Evolutionary conservation across 2,329 filamentous ascomycete genomes (phyloP), one percentile per base, ranked within the genome.

Genomic region (Sporothrix dimorphospora): DNA sequence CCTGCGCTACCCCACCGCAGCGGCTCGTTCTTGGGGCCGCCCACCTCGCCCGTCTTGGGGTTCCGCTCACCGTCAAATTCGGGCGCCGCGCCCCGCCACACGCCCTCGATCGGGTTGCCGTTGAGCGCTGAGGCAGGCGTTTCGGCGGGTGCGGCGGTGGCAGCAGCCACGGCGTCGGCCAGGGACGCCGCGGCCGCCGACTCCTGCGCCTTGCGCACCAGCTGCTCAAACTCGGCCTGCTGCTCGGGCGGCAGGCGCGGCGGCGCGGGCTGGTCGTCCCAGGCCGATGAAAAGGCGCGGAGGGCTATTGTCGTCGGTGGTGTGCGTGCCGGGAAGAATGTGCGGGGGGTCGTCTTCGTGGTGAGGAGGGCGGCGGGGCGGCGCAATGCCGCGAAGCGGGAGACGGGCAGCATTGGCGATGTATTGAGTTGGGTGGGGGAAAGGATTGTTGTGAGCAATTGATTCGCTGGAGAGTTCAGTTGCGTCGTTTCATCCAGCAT

Each of bases 1-100:
- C 93, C 91, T 0, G 78, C 80, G 21, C 86, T 84, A 0, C 94
- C 94, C 95, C 95, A 98, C 77, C 94, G 85, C 79, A 98, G 79
- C 69, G 96, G 96, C 82, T 99, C 95, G 79, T 97, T 98, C 89
- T 98, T 99, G 6, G 96, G 96, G 0, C 96, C 96, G 6, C 96
- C 96, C 12, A 98, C 89, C 85, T 99, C 96, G 30, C 96, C 96
- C 1, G 96, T 99, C 85, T 91, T 92, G 2, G 96, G 96, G 81
- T 99, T 98, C 71, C 85, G 87, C 70, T 98, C 94, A 72, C 96
- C 96, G 76, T 95, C 90, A 78, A 99, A 99, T 83, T 98, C 95
- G 1, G 96, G 94, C 78, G 90, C 88, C 57, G 94, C 91, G 47
- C 95, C 95, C 75, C 90, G 85, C 75, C 91, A 86, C 72, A 95